Percentiles rank a stretch among this genome's conserved stretches.
Evolutionary conservation across 2,329 filamentous ascomycete genomes (phyloP).

Genomic region (Fusarium zealandicum): DNA sequence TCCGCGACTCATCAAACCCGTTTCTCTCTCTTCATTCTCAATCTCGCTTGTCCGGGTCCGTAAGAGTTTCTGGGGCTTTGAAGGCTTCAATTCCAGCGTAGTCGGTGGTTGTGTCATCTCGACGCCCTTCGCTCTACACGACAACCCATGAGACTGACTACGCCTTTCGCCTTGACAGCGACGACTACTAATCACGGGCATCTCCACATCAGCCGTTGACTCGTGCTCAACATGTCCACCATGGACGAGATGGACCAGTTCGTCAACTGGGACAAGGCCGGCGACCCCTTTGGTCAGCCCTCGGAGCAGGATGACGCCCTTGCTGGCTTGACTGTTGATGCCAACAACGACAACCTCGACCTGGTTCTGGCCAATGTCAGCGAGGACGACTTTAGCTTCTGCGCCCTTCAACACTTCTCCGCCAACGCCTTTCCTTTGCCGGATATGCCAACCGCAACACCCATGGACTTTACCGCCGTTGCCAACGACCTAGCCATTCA

Average conservation of each 20-base stretch:
- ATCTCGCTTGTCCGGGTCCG: constrained; percentile 20
- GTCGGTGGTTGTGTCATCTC: constrained; percentile 27
- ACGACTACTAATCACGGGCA: constrained; percentile 15
- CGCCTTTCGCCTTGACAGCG: constrained; percentile 36
- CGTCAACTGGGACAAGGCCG: constrained; percentile 67
- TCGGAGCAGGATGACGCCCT: constrained; percentile 45
- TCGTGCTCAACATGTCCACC: constrained; percentile 42
- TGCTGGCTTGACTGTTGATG: constrained; percentile 47
- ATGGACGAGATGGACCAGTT: constrained; percentile 67
- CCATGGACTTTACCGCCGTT: constrained; percentile 40
- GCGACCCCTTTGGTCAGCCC: constrained; percentile 46
- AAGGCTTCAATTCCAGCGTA: background rate
- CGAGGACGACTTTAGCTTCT: constrained; percentile 67
- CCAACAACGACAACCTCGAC: constrained; percentile 53
- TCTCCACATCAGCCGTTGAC: constrained; percentile 17
- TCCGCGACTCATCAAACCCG: constrained; percentile 20
- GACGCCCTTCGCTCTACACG: constrained; percentile 11
- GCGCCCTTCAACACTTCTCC: constrained; percentile 65
- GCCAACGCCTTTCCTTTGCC: constrained; percentile 47
- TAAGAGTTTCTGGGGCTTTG: constrained; percentile 10
- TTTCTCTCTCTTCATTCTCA: constrained; percentile 19
- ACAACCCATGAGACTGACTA: constrained; percentile 14
- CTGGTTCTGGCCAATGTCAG: constrained; percentile 62
- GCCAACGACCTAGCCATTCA: constrained; percentile 23
- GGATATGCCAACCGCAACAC: constrained; percentile 42